These are phyloP conservation scores for Sordariomycetes sp. DNA, from an alignment of 2,329 filamentous ascomycete genomes.

Conservation along the genomic window DNA sequence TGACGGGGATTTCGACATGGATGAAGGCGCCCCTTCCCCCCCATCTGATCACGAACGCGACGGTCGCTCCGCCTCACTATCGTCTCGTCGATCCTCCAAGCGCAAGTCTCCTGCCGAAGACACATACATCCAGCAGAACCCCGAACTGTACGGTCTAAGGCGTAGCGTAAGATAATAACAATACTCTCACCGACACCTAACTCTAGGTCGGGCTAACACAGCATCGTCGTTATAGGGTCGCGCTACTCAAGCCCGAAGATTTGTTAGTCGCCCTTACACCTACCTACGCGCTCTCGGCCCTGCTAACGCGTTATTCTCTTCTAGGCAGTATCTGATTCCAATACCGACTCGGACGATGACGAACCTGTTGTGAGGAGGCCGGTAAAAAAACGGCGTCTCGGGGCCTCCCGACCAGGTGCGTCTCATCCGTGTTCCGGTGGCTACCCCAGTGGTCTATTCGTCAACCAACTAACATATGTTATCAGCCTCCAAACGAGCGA, in stretches of 20 bases:
- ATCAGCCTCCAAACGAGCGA: conserved; percentile 46
- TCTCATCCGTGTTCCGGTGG: conserved; percentile 6
- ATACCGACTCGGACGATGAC: conserved; percentile 54
- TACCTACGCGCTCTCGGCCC: not conserved
- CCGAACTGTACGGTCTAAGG: conserved; percentile 85
- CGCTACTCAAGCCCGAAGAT: conserved; percentile 41
- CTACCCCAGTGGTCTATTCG: not conserved
- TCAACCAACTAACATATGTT: not conserved
- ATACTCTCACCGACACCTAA: not conserved
- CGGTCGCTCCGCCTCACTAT: conserved; percentile 55
- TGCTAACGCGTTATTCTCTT: conserved; percentile 1
- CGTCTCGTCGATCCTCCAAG: conserved; percentile 57
- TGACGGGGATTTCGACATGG: conserved; percentile 67
- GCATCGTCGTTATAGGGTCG: conserved; percentile 29
- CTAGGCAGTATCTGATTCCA: conserved; percentile 30
- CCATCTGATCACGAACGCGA: conserved; percentile 12
- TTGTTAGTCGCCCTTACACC: conserved; percentile 27
- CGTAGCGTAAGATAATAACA: conserved; percentile 61
- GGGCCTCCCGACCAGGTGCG: conserved; percentile 51
- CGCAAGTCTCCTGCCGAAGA: conserved; percentile 62
- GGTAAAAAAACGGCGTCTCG: conserved; percentile 56
- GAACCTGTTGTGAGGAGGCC: conserved; percentile 41
- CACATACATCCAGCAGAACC: conserved; percentile 79
- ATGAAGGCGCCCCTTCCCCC: conserved; percentile 34
- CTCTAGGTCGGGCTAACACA: conserved; percentile 4